Conservation (phyloP, 495 filamentous ascomycete species). For the Hypoxylon lienhwacheense region DNA sequence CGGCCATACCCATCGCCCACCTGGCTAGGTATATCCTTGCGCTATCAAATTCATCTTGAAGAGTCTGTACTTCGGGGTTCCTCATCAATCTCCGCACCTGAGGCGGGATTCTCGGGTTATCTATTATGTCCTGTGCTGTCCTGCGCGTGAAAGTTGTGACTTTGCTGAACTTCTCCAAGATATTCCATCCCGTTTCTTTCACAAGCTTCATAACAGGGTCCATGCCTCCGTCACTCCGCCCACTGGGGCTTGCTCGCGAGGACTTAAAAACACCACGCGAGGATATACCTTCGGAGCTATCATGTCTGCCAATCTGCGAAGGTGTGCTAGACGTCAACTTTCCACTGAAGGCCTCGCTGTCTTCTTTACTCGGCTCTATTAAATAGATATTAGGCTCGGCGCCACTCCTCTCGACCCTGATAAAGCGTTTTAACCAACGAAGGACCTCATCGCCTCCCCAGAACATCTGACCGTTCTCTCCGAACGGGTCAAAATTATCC, state of each 20-base stretch:
- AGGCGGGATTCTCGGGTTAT: conserved; percentile 83
- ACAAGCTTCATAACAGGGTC: conserved; percentile 92
- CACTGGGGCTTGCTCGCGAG: conserved; percentile 36
- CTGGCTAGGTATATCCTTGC: conserved; percentile 89
- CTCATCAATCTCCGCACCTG: conserved; percentile 82
- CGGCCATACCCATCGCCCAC: conserved; percentile 98
- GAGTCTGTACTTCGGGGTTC: conserved; percentile 91
- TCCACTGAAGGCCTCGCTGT: conserved; percentile 76
- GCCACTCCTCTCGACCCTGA: conserved; percentile 74
- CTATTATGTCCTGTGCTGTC: conserved; percentile 87
- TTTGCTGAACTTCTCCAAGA: conserved; percentile 91
- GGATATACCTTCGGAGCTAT: conserved; percentile 43
- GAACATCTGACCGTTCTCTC: conserved; percentile 80
- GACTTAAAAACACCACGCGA: conserved; percentile 33
- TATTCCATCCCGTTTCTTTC: conserved; percentile 94
- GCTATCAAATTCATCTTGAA: conserved; percentile 96
- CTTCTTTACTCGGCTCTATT: conserved; percentile 82
- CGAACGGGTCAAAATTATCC: conserved; percentile 89
- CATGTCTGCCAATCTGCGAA: conserved; percentile 44
- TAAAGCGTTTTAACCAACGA: conserved; percentile 84
- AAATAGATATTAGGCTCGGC: conserved; percentile 89
- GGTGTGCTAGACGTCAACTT: conserved; percentile 52
- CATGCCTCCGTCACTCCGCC: conserved; percentile 71
- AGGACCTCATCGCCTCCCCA: conserved; percentile 98
- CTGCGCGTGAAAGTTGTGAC: conserved; percentile 93